Evolutionary conservation across 306 rosid species (phyloP).

Genomic region (Cucurbita maxima): DNA sequence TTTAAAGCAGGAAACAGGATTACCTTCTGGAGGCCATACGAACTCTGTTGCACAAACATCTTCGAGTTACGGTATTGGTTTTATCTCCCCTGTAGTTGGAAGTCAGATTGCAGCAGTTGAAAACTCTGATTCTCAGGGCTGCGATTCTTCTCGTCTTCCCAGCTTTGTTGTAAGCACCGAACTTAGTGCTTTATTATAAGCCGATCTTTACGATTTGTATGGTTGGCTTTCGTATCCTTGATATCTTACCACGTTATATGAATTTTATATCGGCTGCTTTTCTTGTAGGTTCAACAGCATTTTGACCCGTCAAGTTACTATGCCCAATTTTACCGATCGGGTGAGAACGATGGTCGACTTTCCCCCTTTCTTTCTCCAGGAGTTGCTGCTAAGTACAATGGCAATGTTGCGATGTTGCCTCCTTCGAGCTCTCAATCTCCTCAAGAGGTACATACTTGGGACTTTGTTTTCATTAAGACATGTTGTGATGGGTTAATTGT

Average conservation of each 20-base stretch:
- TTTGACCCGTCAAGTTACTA: constrained; percentile 71
- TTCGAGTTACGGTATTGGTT: constrained; percentile 56
- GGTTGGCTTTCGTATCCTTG: background rate
- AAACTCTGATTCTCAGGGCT: constrained; percentile 67
- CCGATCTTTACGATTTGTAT: background rate
- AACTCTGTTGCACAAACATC: constrained; percentile 44
- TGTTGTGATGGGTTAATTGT: too few species aligned
- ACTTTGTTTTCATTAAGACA: background rate
- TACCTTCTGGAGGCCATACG: constrained; percentile 62
- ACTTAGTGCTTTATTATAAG: constrained; percentile 1
- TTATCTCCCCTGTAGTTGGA: constrained; percentile 63
- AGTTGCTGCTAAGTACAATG: constrained; percentile 56
- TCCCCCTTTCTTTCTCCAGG: constrained; percentile 75
- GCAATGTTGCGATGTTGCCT: constrained; percentile 57
- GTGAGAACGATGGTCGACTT: constrained; percentile 70
- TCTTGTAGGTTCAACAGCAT: constrained; percentile 58
- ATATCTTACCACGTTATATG: background rate
- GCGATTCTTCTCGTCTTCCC: constrained; percentile 59
- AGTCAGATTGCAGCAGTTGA: constrained; percentile 63
- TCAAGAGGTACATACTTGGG: constrained; percentile 56
- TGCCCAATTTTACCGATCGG: constrained; percentile 76
- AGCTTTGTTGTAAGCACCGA: constrained; percentile 57
- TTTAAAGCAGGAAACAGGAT: constrained; percentile 49
- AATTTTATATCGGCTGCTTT: constrained; percentile 2
- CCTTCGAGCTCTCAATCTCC: constrained; percentile 57